Percentiles rank a stretch among this genome's conserved stretches.
Evolutionary conservation across 768 basidiomycete genomes (phyloP).

Genomic region (Lactarius tabidus): DNA sequence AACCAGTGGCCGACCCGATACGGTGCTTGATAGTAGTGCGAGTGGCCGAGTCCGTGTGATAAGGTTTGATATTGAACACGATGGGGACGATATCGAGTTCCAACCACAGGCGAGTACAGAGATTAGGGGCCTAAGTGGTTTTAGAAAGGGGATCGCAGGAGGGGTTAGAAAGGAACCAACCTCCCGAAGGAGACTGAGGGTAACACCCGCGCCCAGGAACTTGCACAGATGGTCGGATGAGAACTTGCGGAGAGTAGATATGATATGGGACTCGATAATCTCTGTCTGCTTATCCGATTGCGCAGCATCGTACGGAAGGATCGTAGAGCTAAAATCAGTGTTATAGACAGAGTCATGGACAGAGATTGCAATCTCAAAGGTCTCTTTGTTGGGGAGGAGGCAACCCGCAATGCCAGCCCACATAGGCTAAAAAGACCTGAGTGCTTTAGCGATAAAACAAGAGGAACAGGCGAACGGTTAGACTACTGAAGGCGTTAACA

Average conservation of each 20-base stretch:
- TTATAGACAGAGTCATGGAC: conserved; percentile 83
- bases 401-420: conserved; percentile 78
- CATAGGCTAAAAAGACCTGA: conserved; percentile 58
- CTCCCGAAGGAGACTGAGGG: conserved; percentile 65
- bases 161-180: conserved; percentile 35
- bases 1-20: conserved; percentile 74
- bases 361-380: conserved; percentile 71
- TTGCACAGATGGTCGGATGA: conserved; percentile 76
- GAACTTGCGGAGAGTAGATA: conserved; percentile 67
- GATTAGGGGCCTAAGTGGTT: conserved; percentile 56
- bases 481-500: conserved; percentile 53
- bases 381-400: conserved; percentile 52
- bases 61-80: conserved; percentile 82
- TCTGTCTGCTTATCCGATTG: conserved; percentile 53
- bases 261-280: conserved; percentile 59
- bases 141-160: conserved; percentile 20
- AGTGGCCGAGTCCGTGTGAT: conserved; percentile 74
- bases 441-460: conserved; percentile 26
- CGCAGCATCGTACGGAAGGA: conserved; percentile 48
- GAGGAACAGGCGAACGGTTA: conserved; percentile 49
- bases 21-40: conserved; percentile 79
- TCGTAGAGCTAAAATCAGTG: conserved; percentile 66
- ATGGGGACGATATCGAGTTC: conserved; percentile 80
- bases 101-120: conserved; percentile 83
- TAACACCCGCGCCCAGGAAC: conserved; percentile 81